Evolutionary conservation across 495 filamentous ascomycete species (phyloP), one percentile per base, ranked within the genome.

Genomic region (Aspergillus heteromorphus): DNA sequence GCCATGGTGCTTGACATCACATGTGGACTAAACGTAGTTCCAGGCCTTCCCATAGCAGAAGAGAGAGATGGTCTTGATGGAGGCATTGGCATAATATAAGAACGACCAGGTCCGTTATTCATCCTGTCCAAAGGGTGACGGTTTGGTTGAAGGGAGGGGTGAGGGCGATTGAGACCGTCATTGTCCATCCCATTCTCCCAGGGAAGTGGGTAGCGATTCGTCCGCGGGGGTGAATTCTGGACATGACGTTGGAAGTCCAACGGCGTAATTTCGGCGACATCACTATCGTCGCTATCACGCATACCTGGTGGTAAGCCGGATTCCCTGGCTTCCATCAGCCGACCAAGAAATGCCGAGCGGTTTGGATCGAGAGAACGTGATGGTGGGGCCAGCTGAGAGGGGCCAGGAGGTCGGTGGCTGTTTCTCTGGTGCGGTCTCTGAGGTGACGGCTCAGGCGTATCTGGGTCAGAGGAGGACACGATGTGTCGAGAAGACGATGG

Each of bases 251-350:
- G 38, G 53, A 64, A 65, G 41, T 54, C 60, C 19, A 25, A 16
- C 27, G 51, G 40, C n/a, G 58, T 58, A 20, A 63, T 71, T 51
- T 62, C 66, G 43, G 59, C 49, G 13, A 70, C 17, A 45, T 70
- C 67, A 48, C 67, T 70, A 41, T 69, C 66, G 45, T 69, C 61
- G 34, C 58, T 62, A 40, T 65, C 63, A 10, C 17, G 43, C 4
- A n/a, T 51, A 14, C 41, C 19, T 0, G 51, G 31, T 2, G 45
- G 31, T 27, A 6, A 14, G 51, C 18, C 49, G 36, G 13, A 41
- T 25, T n/a, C 47, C 45, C 11, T n/a, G 19, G 19, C 23, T 27
- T 7, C 4, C 23, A 27, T 27, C 23, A 27, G 7, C 4, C 23
- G 23, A 7, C 7, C 23, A 27, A 27, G 23, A 27, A 27, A 27